phyloP scores from a whole-genome alignment of 257 asterid genomes.

The Petunia axillaris region DNA sequence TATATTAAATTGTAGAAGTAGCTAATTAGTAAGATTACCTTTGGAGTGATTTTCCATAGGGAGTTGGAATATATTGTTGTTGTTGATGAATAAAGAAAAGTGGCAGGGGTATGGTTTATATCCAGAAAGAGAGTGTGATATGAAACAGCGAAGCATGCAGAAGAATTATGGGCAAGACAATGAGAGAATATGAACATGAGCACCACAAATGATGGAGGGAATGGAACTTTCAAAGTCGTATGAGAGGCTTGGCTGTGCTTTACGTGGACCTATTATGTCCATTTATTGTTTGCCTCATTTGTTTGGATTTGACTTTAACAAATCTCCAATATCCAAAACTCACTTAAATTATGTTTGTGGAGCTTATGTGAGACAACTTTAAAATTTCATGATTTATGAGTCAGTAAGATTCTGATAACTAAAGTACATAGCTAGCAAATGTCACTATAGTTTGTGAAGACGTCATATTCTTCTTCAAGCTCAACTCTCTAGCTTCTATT shows the following conservation, averaged over 20 bases:
- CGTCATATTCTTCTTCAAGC: no score
- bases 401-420: no score
- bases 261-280: constrained; percentile 47
- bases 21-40: constrained; percentile 33
- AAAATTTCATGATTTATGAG: no score
- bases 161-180: neutral
- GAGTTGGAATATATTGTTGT: constrained; percentile 16
- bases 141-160: constrained; percentile 17
- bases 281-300: neutral
- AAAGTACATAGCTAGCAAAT: no score
- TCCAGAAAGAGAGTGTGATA: neutral
- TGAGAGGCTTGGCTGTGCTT: constrained; percentile 31
- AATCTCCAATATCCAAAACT: no score
- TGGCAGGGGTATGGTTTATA: neutral
- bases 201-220: neutral
- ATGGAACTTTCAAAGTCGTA: constrained; percentile 25
- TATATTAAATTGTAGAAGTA: neutral
- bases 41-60: constrained; percentile 48
- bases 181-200: no score
- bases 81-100: neutral
- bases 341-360: no score
- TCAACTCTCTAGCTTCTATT: no score
- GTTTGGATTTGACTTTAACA: no score
- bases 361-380: no score
- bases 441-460: no score